These are phyloP conservation scores for Dimocarpus longan DNA, from an alignment of 345 rosid species.

Conservation along the genomic window DNA sequence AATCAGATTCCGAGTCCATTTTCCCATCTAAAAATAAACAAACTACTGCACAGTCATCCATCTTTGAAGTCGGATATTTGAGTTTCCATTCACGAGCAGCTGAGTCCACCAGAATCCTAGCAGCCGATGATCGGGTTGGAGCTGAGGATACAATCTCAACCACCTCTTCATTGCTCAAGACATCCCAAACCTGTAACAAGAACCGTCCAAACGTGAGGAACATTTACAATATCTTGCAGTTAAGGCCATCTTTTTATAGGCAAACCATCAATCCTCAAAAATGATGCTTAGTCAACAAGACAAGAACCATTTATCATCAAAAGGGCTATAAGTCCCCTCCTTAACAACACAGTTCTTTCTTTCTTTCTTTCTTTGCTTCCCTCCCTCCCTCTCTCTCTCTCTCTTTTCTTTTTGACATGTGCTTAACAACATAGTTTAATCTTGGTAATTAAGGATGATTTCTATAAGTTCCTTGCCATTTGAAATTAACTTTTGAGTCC, in stretches of 20 bases:
- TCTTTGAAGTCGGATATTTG: constrained; percentile 97
- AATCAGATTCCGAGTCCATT: constrained; percentile 88
- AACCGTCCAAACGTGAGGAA: not conserved
- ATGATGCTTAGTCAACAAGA: not conserved
- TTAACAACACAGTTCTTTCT: not conserved
- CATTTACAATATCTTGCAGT: not conserved
- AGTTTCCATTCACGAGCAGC: constrained; percentile 96
- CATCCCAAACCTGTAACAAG: constrained; percentile 90
- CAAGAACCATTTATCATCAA: not conserved
- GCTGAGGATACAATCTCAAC: constrained; percentile 87
- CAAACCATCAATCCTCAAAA: not conserved
- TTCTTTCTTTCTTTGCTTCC: too few relatives aligned
- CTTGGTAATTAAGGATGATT: not conserved
- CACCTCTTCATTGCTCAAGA: constrained; percentile 93
- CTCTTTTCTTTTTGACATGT: too few relatives aligned
- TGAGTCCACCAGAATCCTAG: constrained; percentile 79
- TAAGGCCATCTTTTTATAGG: not conserved
- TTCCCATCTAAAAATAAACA: constrained; percentile 94
- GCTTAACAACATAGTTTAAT: too few relatives aligned
- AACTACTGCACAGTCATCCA: constrained; percentile 99
- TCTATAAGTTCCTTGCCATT: not conserved
- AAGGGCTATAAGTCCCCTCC: not conserved
- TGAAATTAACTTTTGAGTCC: not conserved
- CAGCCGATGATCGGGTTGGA: constrained; percentile 80
- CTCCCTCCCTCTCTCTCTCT: too few relatives aligned